Conservation (phyloP, 257 asterid genomes). For the Fraxinus cuspidata region DNA sequence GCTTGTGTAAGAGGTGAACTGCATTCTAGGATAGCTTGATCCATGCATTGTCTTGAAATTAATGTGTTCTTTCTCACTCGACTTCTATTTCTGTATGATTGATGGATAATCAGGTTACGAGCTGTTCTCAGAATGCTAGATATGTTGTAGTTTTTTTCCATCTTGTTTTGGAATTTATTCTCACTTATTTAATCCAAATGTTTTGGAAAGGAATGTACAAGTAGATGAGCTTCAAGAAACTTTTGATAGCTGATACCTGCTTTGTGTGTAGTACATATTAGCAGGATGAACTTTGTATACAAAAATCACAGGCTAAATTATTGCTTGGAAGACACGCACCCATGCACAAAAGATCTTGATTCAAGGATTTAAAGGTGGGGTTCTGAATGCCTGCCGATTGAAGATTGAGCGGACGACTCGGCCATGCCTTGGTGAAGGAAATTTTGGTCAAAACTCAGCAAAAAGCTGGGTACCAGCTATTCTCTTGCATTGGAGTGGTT, state of each 20-base stretch:
- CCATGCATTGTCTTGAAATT: background rate
- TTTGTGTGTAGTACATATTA: background rate
- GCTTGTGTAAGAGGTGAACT: background rate
- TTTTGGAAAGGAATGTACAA: background rate
- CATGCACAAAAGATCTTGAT: background rate
- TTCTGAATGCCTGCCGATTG: background rate
- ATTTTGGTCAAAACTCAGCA: background rate
- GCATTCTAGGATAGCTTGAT: background rate
- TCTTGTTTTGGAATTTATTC: background rate
- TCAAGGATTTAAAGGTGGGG: background rate
- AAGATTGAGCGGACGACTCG: background rate
- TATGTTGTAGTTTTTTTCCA: background rate
- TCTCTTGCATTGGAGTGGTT: background rate
- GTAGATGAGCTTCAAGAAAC: background rate
- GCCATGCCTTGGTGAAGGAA: background rate
- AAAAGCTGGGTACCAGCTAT: background rate
- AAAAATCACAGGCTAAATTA: background rate
- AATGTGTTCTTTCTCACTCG: background rate
- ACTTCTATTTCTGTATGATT: background rate
- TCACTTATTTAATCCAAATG: background rate
- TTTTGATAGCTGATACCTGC: background rate
- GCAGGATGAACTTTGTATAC: background rate
- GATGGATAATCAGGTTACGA: conserved; percentile 12
- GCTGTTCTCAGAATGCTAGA: background rate
- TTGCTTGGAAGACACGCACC: background rate